A percentile compares a stretch with the other conserved stretches of the same genome.
Conservation (phyloP, 78 protist species). For the Paulinella micropora region DNA sequence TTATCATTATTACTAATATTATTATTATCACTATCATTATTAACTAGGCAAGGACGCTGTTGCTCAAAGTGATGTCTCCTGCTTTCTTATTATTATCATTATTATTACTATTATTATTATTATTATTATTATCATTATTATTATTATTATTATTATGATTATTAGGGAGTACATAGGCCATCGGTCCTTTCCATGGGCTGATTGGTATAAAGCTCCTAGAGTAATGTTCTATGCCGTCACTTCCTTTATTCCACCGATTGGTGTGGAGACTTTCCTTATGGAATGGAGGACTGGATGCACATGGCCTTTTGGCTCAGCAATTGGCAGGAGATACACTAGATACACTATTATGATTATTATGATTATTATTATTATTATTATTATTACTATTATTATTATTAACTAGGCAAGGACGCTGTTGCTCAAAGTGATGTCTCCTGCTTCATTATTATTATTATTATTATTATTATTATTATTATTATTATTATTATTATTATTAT, state of each 20-base stretch:
- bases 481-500: not conserved
- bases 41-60: too few species aligned
- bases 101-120: not conserved
- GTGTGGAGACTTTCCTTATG: too few species aligned
- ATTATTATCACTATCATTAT: not conserved
- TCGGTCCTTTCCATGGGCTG: too few species aligned
- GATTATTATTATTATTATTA: not conserved
- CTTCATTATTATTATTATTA: not conserved
- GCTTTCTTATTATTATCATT: not conserved
- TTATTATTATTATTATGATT: not conserved
- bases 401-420: too few species aligned
- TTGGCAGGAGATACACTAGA: too few species aligned
- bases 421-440: not conserved
- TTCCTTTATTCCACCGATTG: too few species aligned
- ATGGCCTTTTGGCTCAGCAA: too few species aligned
- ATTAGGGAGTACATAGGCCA: too few species aligned
- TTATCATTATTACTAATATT: not conserved
- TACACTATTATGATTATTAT: not conserved
- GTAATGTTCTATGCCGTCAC: too few species aligned
- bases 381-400: not conserved
- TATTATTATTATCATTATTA: not conserved
- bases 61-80: too few species aligned
- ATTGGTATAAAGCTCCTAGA: too few species aligned
- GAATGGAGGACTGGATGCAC: too few species aligned
- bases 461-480: not conserved